A percentile compares a stretch with the other conserved stretches of the same genome.
These are phyloP conservation scores for Eurotiales sp. DNA, from an alignment of 2,329 filamentous ascomycete genomes.

Conservation along the genomic window DNA sequence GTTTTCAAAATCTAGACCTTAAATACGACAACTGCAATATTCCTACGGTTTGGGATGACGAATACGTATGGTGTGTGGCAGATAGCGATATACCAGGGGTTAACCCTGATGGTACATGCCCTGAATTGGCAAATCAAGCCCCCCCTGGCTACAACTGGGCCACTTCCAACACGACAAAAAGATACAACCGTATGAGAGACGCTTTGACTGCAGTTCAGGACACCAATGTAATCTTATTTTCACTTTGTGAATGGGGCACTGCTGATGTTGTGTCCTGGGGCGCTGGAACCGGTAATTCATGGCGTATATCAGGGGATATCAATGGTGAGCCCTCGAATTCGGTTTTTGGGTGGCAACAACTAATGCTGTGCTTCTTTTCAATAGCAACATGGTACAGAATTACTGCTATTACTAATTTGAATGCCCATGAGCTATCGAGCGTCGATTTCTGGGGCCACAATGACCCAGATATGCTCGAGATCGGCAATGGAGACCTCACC, in stretches of 20 bases:
- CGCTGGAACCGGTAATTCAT: constrained; percentile 46
- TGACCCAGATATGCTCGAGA: constrained; percentile 51
- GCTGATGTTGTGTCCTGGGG: constrained; percentile 52
- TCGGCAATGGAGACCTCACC: constrained; percentile 49
- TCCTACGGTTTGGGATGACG: constrained; percentile 36
- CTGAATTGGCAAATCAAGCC: constrained; percentile 32
- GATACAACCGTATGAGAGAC: constrained; percentile 53
- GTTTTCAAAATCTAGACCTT: constrained; percentile 37
- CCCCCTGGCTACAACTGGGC: constrained; percentile 51
- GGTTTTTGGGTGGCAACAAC: background rate
- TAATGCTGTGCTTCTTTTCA: background rate
- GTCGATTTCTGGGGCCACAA: constrained; percentile 50
- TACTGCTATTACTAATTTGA: constrained; percentile 47
- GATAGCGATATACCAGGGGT: constrained; percentile 31
- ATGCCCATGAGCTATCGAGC: constrained; percentile 44
- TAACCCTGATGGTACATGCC: constrained; percentile 42
- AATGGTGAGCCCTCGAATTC: constrained; percentile 17
- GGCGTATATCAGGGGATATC: constrained; percentile 38
- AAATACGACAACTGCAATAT: constrained; percentile 58
- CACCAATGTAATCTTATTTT: constrained; percentile 48
- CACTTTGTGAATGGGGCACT: constrained; percentile 53
- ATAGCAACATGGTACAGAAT: constrained; percentile 28
- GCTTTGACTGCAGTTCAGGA: constrained; percentile 39
- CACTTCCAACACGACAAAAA: constrained; percentile 44
- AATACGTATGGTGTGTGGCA: constrained; percentile 39